A percentile compares a stretch with the other conserved stretches of the same genome.
Evolutionary conservation across 495 filamentous ascomycete species (phyloP).

Genomic region (Hypoxylon rickii): DNA sequence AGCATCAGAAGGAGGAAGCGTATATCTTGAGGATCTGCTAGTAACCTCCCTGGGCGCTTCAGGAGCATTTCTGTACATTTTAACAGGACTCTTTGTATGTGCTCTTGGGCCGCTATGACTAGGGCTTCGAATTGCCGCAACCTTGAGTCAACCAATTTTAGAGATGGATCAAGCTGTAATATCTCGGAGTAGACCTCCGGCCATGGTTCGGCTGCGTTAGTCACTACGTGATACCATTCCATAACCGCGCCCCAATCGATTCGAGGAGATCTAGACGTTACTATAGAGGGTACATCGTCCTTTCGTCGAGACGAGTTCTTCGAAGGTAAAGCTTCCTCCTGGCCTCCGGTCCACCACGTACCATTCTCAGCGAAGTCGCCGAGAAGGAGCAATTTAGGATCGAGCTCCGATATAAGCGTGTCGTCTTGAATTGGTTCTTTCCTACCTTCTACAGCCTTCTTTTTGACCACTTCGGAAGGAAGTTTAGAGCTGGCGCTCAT

Average conservation of each 20-base stretch:
- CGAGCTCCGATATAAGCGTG: conserved; percentile 54
- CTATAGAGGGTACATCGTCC: conserved; percentile 42
- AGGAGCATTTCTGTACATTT: conserved; percentile 83
- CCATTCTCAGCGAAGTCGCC: conserved; percentile 84
- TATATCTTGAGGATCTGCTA: conserved; percentile 71
- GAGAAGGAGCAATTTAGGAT: conserved; percentile 78
- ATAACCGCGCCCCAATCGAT: conserved; percentile 76
- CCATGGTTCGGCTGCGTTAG: conserved; percentile 61
- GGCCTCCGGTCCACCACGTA: conserved; percentile 76
- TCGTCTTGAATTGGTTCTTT: conserved; percentile 38
- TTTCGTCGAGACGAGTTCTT: conserved; percentile 42
- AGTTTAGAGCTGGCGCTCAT: conserved; percentile 40
- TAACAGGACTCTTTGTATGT: conserved; percentile 70
- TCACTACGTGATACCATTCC: conserved; percentile 77
- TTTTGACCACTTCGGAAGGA: conserved; percentile 25
- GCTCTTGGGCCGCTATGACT: conserved; percentile 67
- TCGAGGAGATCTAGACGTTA: conserved; percentile 67
- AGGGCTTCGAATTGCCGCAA: conserved; percentile 61
- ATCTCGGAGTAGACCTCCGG: conserved; percentile 58
- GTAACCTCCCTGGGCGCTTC: conserved; percentile 77
- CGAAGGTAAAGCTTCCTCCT: conserved; percentile 46
- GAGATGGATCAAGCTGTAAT: conserved; percentile 44
- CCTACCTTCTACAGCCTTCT: conserved; percentile 29
- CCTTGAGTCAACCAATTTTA: conserved; percentile 39
- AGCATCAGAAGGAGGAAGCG: conserved; percentile 85